phyloP scores from a whole-genome alignment of 2,329 filamentous ascomycete genomes.

The Alternaria brassicicola region DNA sequence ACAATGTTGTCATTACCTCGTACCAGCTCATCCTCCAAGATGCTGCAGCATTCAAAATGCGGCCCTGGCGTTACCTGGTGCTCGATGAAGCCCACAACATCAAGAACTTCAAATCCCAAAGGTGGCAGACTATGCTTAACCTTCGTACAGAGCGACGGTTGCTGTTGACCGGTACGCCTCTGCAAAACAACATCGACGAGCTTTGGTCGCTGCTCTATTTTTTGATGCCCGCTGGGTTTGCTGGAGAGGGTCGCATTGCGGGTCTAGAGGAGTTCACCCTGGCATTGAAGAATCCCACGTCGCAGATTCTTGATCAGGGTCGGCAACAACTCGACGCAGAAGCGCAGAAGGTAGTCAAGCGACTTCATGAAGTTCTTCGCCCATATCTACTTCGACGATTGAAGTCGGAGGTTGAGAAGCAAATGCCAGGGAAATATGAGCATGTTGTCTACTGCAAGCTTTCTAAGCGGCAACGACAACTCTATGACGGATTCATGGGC shows the following conservation, averaged over 20 bases:
- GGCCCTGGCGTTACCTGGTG: slow-evolving; percentile 97
- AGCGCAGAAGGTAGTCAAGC: slow-evolving; percentile 86
- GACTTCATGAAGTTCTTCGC: slow-evolving; percentile 90
- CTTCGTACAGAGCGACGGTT: slow-evolving; percentile 90
- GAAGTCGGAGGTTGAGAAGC: slow-evolving; percentile 97
- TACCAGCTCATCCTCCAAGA: slow-evolving; percentile 97
- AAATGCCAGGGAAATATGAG: slow-evolving; percentile 98
- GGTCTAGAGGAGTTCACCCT: slow-evolving; percentile 95
- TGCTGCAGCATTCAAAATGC: slow-evolving; percentile 88
- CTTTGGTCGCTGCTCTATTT: slow-evolving; percentile 98
- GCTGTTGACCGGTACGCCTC: slow-evolving; percentile 87
- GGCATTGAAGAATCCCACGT: slow-evolving; percentile 93
- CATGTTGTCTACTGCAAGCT: slow-evolving; percentile 95
- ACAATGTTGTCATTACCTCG: slow-evolving; percentile 97
- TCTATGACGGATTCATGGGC: slow-evolving; percentile 96
- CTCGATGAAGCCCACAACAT: slow-evolving; percentile 99
- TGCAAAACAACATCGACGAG: slow-evolving; percentile 97
- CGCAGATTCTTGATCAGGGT: slow-evolving; percentile 94
- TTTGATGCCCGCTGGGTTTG: slow-evolving; percentile 85
- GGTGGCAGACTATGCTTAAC: slow-evolving; percentile 93
- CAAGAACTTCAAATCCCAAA: slow-evolving; percentile 97
- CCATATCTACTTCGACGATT: slow-evolving; percentile 89
- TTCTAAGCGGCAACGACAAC: slow-evolving; percentile 90
- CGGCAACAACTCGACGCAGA: slow-evolving; percentile 94
- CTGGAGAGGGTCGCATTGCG: slow-evolving; percentile 86